Base-by-base conservation (phyloP, 129 eudicot genomes). In the Tagetes erecta region DNA sequence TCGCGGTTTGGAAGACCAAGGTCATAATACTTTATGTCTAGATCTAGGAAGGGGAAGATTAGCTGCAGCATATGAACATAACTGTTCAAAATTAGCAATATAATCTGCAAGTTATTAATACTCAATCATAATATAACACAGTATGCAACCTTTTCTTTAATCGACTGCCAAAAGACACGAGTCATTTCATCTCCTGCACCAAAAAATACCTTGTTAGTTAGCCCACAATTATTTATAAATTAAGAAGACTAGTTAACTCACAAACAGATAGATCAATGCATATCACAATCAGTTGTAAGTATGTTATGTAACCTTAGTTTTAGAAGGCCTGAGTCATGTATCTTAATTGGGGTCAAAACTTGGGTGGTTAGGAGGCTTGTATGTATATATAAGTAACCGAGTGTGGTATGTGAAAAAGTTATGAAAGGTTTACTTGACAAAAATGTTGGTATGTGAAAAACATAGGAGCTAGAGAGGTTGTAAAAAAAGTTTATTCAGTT, bases 171-270 rank as follows among this genome's bases (percentile, higher is more conserved):
- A 38, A 88, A 86, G 72, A 93, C 82, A 40, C 97, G 81, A 41
- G 98, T 90, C 97, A 94, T 94, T 86, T 94, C 97, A 82, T 94
- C 98, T 64, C 98, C 98, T 90, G 91, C 76, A 74, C 8, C 64
- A 80, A 72, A 40, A 52, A 64, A 71, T 31, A 72, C 31, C 13
- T 55, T 42, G 46, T n/a, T 46, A 35, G 63, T 35, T 51, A 20
- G 27, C 27, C 27, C 27, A 20, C 27, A 20, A 20, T 20, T 20
- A 20, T 20, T 20, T 20, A 20, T 20, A 20, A 20, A 20, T 20
- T 20, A 20, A 20, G 27, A 20, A 20, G 27, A 20, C 27, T 20
- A 20, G 27, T 20, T 20, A 20, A 0, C 27, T 20, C 27, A 20
- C 27, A 39, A 55, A 55, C 5, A 10, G 42, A 56, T 11, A 10